Conservation (phyloP, 352 stramenopile species). For the Pythium scleroteichum region DNA sequence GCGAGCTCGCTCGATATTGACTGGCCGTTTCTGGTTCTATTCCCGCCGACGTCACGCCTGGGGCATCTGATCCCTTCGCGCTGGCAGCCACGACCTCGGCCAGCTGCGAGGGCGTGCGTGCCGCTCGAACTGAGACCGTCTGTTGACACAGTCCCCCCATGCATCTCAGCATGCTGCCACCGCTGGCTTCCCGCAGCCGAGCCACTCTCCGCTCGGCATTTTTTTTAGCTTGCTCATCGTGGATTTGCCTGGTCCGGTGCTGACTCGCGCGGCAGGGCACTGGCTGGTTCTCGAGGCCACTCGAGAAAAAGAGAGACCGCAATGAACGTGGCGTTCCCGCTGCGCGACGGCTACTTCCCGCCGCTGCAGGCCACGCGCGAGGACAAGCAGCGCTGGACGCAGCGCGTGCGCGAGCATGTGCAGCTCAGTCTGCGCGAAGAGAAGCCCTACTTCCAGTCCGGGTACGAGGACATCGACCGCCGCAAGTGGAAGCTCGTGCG, state of each 20-base stretch:
- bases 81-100: neutral
- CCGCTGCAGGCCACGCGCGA: slow-evolving; percentile 10
- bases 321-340: slow-evolving; percentile 21
- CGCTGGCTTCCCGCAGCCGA: neutral
- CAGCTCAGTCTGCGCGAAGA: slow-evolving; percentile 7
- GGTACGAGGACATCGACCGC: slow-evolving; percentile 13
- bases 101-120: neutral
- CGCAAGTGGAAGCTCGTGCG: slow-evolving; percentile 21
- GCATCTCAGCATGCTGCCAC: neutral
- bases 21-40: neutral
- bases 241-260: neutral
- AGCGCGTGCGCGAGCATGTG: slow-evolving; percentile 13
- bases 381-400: slow-evolving; percentile 7
- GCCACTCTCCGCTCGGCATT: neutral
- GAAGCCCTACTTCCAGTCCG: slow-evolving; percentile 8
- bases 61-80: neutral
- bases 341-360: slow-evolving; percentile 19
- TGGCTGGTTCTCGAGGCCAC: no score
- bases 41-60: neutral
- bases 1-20: neutral
- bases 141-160: neutral
- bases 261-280: no score
- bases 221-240: no score
- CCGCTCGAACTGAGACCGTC: neutral
- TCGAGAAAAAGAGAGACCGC: neutral